phyloP scores from a whole-genome alignment of 169 alveolate genomes.

The Plasmodium vivax region DNA sequence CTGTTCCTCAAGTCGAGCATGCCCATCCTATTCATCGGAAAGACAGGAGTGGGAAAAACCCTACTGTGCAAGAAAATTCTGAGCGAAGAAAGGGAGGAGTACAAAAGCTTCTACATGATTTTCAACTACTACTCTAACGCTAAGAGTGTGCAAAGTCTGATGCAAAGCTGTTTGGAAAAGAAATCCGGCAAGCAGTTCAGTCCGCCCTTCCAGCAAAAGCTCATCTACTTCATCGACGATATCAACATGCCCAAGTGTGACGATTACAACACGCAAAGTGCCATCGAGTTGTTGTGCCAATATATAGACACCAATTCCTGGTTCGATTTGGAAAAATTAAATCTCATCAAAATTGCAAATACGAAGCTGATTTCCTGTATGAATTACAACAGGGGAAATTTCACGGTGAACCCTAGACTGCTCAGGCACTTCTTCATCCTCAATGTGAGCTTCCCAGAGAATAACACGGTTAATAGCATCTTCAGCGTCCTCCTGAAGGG shows the following conservation, averaged over 20 bases:
- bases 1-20: constrained; percentile 31
- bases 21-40: constrained; percentile 66
- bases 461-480: constrained; percentile 91
- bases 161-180: constrained; percentile 91
- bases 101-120: constrained; percentile 87
- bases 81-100: constrained; percentile 90
- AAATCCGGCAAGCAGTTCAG: constrained; percentile 96
- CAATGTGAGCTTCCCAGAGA: constrained; percentile 95
- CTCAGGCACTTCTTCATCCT: constrained; percentile 96
- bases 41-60: constrained; percentile 86
- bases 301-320: constrained; percentile 94
- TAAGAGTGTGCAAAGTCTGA: constrained; percentile 79
- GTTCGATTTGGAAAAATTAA: constrained; percentile 92
- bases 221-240: constrained; percentile 96
- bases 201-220: constrained; percentile 94
- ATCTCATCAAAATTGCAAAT: constrained; percentile 93
- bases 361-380: constrained; percentile 93
- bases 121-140: constrained; percentile 80
- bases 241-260: constrained; percentile 96
- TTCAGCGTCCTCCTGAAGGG: constrained; percentile 94
- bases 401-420: constrained; percentile 93
- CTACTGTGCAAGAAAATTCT: constrained; percentile 95
- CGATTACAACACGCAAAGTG: constrained; percentile 95
- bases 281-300: constrained; percentile 94
- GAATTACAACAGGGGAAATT: constrained; percentile 97